Evolutionary conservation across 768 basidiomycete species (phyloP), one percentile per base, ranked within the genome.

Genomic region (Hemileccinum impolitum): DNA sequence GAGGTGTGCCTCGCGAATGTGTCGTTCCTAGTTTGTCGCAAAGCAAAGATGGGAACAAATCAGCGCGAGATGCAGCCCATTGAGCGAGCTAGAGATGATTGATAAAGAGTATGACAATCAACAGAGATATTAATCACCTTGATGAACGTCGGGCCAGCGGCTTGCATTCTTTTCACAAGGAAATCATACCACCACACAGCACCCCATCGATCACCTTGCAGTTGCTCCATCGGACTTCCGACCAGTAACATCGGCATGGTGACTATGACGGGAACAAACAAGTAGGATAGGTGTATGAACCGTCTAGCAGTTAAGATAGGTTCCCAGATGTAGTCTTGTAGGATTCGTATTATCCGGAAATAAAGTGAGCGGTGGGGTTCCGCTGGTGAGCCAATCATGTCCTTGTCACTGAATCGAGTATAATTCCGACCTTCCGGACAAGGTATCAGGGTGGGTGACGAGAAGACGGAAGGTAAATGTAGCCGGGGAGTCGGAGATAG

Each of bases 181-280:
- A 91, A 78, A n/a, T 77, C 80, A 64, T 97, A 98, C 96, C 96
- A 99, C 95, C 93, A 96, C 3, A 94, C 77, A 1, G 92, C 93
- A 32, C 93, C 93, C 91, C 91, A 93, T 58, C 82, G 78, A 54
- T 94, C 92, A 14, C 88, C 87, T 12, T 77, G 78, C 39, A 81
- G 72, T 41, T 70, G 68, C 38, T 72, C 72, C 46, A 80, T 75
- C 17, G 76, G 78, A 30, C 67, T 72, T 17, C 84, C 88, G 9
- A 85, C 70, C 21, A 94, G 73, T 17, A 98, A 73, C 82, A 97
- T 89, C 0, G 95, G 94, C 43, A 82, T 78, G 3, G 82, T 75
- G 40, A 94, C 39, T 44, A 99, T 79, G 50, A 97, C 91, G 1
- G 96, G 96, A 4, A 87, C 69, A 68, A 99, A 98, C 46, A 98